Conservation (phyloP, 176 grass and related monocot genomes). For the Eragrostis curvula region DNA sequence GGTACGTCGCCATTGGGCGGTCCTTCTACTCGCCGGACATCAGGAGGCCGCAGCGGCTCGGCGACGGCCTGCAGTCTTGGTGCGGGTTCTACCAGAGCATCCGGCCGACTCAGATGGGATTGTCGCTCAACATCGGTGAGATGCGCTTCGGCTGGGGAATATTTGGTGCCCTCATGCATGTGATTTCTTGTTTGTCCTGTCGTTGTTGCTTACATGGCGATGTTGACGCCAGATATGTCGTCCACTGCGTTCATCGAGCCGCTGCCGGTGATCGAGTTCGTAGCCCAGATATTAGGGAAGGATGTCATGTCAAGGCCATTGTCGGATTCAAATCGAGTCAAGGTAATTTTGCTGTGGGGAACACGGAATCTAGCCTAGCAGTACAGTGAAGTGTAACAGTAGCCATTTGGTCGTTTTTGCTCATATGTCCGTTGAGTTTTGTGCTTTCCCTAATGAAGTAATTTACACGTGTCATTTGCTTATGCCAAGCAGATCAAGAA, state of each 20-base stretch:
- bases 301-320: conserved; percentile 85
- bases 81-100: conserved; percentile 97
- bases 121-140: conserved; percentile 92
- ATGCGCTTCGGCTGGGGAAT: conserved; percentile 24
- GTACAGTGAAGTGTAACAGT: conserved; percentile 41
- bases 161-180: conserved; percentile 49
- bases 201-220: conserved; percentile 33
- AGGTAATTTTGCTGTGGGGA: conserved; percentile 51
- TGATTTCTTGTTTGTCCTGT: conserved; percentile 37
- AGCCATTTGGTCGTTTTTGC: conserved; percentile 41
- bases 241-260: conserved; percentile 92
- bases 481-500: conserved; percentile 86
- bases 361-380: conserved; percentile 42
- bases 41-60: conserved; percentile 81
- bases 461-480: not conserved
- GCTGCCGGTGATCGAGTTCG: conserved; percentile 89
- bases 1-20: conserved; percentile 82
- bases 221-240: conserved; percentile 76
- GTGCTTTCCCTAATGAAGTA: not conserved
- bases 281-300: conserved; percentile 87
- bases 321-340: conserved; percentile 90
- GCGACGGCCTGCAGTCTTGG: conserved; percentile 91
- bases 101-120: conserved; percentile 88
- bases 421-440: conserved; percentile 12
- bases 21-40: conserved; percentile 97